A percentile compares a stretch with the other conserved stretches of the same genome.
Evolutionary conservation across 129 eudicot genomes (phyloP).

Genomic region (Dittrichia graveolens): DNA sequence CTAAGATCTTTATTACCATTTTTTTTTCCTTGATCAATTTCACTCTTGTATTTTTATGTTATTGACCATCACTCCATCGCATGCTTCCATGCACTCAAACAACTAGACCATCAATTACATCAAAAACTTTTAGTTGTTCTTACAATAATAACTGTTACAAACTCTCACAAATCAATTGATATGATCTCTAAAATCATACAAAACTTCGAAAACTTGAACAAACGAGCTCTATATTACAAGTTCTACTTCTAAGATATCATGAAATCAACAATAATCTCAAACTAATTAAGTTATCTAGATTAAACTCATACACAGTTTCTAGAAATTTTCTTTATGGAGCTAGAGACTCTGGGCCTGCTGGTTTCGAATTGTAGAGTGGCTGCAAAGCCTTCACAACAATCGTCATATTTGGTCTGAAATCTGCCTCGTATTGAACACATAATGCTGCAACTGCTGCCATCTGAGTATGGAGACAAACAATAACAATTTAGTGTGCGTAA

Average conservation of each 20-base stretch:
- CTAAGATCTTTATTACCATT: no score
- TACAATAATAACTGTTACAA: constrained; percentile 23
- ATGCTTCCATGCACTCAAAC: background rate
- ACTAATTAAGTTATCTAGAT: constrained; percentile 34
- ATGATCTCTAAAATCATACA: constrained; percentile 20
- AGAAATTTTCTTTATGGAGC: constrained; percentile 36
- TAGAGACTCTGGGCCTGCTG: constrained; percentile 62
- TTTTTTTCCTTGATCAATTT: no score
- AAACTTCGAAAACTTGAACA: constrained; percentile 30
- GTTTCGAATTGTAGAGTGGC: constrained; percentile 80
- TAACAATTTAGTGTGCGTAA: constrained; percentile 1
- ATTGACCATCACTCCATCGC: no score
- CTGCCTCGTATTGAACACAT: constrained; percentile 97
- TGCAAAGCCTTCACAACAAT: constrained; percentile 97
- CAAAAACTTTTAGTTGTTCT: background rate
- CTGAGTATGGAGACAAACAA: constrained; percentile 40
- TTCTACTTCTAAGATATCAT: constrained; percentile 27
- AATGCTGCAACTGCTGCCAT: constrained; percentile 99
- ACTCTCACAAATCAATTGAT: constrained; percentile 20
- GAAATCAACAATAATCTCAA: constrained; percentile 28
- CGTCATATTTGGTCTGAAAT: constrained; percentile 95
- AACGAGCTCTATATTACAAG: constrained; percentile 18
- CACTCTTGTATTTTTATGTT: no score
- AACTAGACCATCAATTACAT: background rate
- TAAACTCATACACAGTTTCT: constrained; percentile 24